Percentiles rank a stretch among this genome's conserved stretches.
These are phyloP conservation scores for Oehlia diaphana DNA, from an alignment of 192 early-diverging fungal species.

Conservation along the genomic window DNA sequence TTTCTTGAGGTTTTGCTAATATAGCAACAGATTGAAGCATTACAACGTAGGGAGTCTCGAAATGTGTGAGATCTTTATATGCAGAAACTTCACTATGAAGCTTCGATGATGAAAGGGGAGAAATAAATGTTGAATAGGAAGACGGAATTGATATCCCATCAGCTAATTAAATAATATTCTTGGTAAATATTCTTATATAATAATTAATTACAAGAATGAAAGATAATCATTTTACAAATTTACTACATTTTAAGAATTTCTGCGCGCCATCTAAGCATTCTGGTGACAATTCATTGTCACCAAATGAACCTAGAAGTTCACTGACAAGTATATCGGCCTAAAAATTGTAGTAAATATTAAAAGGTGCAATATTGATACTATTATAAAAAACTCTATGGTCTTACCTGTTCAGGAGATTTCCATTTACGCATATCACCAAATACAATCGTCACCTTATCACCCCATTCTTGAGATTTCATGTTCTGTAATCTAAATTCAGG, in stretches of 20 bases:
- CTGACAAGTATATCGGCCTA: constrained; percentile 90
- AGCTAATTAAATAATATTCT: constrained; percentile 32
- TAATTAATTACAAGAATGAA: background rate
- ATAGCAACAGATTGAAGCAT: constrained; percentile 80
- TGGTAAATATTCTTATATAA: constrained; percentile 10
- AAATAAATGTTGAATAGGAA: constrained; percentile 79
- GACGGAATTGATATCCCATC: constrained; percentile 91
- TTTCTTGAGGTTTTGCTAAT: constrained; percentile 64
- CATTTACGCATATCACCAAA: constrained; percentile 91
- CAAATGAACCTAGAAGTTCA: constrained; percentile 96
- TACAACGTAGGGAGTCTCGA: constrained; percentile 98
- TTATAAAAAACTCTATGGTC: background rate
- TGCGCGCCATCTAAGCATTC: constrained; percentile 95
- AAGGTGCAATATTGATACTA: background rate
- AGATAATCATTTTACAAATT: background rate
- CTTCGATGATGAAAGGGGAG: constrained; percentile 86
- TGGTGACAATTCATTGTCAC: constrained; percentile 99
- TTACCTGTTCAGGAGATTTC: constrained; percentile 65
- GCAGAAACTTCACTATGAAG: constrained; percentile 74
- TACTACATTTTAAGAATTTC: constrained; percentile 65
- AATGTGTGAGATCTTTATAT: constrained; percentile 62
- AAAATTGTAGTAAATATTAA: background rate
- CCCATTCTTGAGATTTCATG: constrained; percentile 76
- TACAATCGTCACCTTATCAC: constrained; percentile 76
- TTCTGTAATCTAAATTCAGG: constrained; percentile 59